Evolutionary conservation across 768 basidiomycete species (phyloP).

Genomic region (Auricularia sp.): DNA sequence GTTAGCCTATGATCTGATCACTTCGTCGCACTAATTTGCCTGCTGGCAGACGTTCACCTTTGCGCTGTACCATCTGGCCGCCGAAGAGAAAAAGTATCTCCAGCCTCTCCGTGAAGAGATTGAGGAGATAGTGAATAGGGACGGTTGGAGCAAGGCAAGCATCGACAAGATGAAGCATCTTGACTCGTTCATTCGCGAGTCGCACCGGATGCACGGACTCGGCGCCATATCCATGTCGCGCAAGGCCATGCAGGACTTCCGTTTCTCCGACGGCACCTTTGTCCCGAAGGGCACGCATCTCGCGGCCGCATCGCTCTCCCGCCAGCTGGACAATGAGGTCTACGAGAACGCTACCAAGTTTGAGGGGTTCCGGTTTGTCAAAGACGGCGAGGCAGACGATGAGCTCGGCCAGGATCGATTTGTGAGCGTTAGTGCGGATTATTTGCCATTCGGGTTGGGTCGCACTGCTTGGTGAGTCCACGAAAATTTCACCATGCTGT

Average conservation of each 20-base stretch:
- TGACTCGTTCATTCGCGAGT: conserved; percentile 29
- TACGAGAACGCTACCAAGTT: conserved; percentile 4
- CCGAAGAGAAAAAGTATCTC: conserved; percentile 21
- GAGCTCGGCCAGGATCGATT: conserved; percentile 27
- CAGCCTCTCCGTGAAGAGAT: conserved; percentile 34
- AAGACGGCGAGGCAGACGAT: conserved; percentile 17
- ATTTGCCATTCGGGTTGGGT: conserved; percentile 28
- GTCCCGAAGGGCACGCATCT: conserved; percentile 18
- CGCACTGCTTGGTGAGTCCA: conserved; percentile 24
- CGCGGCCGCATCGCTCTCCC: conserved; percentile 4
- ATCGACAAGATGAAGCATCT: conserved; percentile 24
- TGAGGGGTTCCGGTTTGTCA: conserved; percentile 5
- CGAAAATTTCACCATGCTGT: not conserved
- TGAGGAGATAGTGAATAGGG: conserved; percentile 18
- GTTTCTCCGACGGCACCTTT: conserved; percentile 26
- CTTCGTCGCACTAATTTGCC: conserved; percentile 1
- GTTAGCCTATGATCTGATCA: conserved; percentile 5
- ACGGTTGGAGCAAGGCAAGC: conserved; percentile 19
- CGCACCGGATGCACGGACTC: conserved; percentile 16
- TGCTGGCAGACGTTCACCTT: conserved; percentile 19
- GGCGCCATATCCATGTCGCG: conserved; percentile 21
- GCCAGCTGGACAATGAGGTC: conserved; percentile 3
- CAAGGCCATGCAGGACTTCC: conserved; percentile 21
- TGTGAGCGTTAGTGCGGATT: conserved; percentile 25
- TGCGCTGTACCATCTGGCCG: conserved; percentile 29